These are phyloP conservation scores for Serendipita indica DNA, from an alignment of 768 basidiomycete genomes.

Conservation along the genomic window DNA sequence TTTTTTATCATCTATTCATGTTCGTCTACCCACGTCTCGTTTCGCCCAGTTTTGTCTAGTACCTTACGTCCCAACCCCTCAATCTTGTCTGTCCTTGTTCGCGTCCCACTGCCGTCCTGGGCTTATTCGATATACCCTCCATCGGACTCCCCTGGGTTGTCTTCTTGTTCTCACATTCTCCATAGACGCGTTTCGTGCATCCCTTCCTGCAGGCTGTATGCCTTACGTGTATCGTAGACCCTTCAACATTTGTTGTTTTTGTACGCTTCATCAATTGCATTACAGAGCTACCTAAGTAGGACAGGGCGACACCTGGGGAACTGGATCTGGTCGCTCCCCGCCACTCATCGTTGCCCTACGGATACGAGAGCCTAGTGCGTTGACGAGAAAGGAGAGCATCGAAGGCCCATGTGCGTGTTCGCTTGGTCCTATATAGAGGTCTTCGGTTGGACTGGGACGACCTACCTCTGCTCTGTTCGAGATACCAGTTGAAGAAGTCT, in stretches of 20 bases:
- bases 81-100: background rate
- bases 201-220: background rate
- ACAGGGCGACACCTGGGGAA: too few relatives aligned
- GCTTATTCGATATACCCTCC: background rate
- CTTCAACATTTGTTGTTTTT: background rate
- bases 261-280: background rate
- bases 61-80: background rate
- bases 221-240: constrained; percentile 6
- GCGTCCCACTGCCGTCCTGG: background rate
- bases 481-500: background rate
- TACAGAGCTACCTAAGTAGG: too few relatives aligned
- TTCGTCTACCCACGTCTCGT: background rate
- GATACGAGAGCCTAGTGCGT: background rate
- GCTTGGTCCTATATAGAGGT: background rate
- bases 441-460: background rate
- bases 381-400: background rate
- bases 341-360: background rate
- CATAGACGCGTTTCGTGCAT: background rate
- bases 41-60: background rate
- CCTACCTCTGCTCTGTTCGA: background rate
- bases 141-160: background rate
- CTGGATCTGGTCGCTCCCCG: too few relatives aligned
- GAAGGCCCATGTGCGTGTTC: constrained; percentile 7
- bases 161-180: background rate
- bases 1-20: background rate